phyloP scores from a whole-genome alignment of 1,139 yeast genomes.

The Taphrina wiesneri region DNA sequence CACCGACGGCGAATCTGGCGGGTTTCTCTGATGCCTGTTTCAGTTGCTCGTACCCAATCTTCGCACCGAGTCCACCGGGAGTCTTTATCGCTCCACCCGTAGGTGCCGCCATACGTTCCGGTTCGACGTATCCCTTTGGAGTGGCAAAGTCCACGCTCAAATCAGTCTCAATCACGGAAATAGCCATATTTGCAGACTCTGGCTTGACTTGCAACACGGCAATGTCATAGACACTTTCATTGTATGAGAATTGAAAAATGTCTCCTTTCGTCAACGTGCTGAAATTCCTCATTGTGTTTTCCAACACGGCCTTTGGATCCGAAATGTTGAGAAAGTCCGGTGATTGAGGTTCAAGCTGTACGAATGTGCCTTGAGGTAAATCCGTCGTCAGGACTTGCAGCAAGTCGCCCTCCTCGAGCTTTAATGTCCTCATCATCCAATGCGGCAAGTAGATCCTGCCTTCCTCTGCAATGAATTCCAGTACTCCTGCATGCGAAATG shows the following conservation, averaged over 20 bases:
- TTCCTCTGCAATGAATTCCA: slow-evolving; percentile 96
- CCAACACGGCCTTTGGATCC: slow-evolving; percentile 95
- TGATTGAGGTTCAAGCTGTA: slow-evolving; percentile 92
- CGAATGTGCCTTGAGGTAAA: slow-evolving; percentile 81
- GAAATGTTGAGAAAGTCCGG: slow-evolving; percentile 88
- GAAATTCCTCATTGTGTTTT: slow-evolving; percentile 83
- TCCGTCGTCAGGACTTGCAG: slow-evolving; percentile 71
- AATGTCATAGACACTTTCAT: slow-evolving; percentile 74
- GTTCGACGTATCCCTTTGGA: slow-evolving; percentile 97
- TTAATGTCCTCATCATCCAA: slow-evolving; percentile 90
- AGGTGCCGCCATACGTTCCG: slow-evolving; percentile 44
- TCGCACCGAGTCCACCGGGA: slow-evolving; percentile 38
- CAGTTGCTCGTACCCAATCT: slow-evolving; percentile 38
- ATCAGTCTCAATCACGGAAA: slow-evolving; percentile 96
- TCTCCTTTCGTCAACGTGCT: slow-evolving; percentile 85
- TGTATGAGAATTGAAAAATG: slow-evolving; percentile 80
- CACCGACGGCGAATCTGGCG: slow-evolving; percentile 60
- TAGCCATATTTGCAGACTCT: slow-evolving; percentile 55
- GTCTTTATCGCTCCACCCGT: slow-evolving; percentile 44
- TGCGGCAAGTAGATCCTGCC: slow-evolving; percentile 93
- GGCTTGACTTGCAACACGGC: slow-evolving; percentile 89
- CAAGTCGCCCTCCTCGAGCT: slow-evolving; percentile 73
- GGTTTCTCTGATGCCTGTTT: slow-evolving; percentile 35
- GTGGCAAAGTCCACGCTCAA: slow-evolving; percentile 97
- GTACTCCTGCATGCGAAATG: slow-evolving; percentile 89